Percentiles rank a stretch among this genome's conserved stretches.
Evolutionary conservation across 768 basidiomycete genomes (phyloP).

Genomic region (Calocybe cyanea): DNA sequence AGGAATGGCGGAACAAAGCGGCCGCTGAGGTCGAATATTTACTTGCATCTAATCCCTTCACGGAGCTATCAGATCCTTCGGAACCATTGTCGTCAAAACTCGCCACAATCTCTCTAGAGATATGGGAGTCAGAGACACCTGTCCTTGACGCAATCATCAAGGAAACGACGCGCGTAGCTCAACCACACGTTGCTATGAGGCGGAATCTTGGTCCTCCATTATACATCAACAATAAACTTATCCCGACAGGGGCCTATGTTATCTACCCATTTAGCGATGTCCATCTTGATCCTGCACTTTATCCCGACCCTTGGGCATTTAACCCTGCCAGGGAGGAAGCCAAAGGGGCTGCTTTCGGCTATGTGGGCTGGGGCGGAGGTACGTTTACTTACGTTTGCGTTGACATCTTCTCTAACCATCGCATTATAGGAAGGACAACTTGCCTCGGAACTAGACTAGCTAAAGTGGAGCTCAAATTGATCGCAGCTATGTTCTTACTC

Average conservation of each 20-base stretch:
- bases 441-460: slow-evolving; percentile 77
- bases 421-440: slow-evolving; percentile 53
- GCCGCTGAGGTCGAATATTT: slow-evolving; percentile 55
- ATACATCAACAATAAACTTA: slow-evolving; percentile 62
- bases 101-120: slow-evolving; percentile 57
- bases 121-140: slow-evolving; percentile 69
- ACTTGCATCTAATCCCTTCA: slow-evolving; percentile 36
- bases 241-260: slow-evolving; percentile 73
- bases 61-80: slow-evolving; percentile 19
- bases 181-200: slow-evolving; percentile 80
- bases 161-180: slow-evolving; percentile 74
- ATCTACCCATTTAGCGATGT: slow-evolving; percentile 80
- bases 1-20: slow-evolving; percentile 63
- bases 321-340: slow-evolving; percentile 56
- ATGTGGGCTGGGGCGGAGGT: slow-evolving; percentile 83
- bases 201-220: slow-evolving; percentile 72
- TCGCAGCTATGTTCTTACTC: slow-evolving; percentile 63
- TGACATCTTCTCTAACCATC: slow-evolving; percentile 8
- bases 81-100: slow-evolving; percentile 42
- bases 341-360: slow-evolving; percentile 47
- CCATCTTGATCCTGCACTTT: slow-evolving; percentile 68
- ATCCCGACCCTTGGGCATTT: slow-evolving; percentile 76
- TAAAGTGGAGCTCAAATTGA: slow-evolving; percentile 68
- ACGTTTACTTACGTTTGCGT: slow-evolving; percentile 23
- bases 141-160: slow-evolving; percentile 69